Evolutionary conservation across 2,329 filamentous ascomycete genomes (phyloP).

Genomic region (Beauveria asiatica): DNA sequence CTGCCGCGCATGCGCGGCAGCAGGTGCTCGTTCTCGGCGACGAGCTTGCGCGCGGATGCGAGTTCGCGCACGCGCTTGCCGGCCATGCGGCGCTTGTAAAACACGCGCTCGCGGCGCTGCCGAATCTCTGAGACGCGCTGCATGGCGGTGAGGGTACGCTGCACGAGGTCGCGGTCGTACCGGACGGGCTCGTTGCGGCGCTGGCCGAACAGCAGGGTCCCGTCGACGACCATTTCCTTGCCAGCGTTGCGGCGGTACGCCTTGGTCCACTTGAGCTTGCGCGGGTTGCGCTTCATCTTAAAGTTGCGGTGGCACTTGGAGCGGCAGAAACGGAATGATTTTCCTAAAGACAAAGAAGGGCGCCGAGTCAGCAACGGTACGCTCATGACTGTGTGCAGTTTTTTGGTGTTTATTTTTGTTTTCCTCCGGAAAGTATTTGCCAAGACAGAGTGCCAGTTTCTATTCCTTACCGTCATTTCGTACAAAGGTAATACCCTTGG

Average conservation of each 20-base stretch:
- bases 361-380: background rate
- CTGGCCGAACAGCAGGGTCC: constrained; percentile 83
- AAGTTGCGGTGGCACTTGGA: constrained; percentile 61
- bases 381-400: no score
- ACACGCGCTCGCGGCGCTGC: constrained; percentile 72
- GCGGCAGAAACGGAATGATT: constrained; percentile 51
- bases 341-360: constrained; percentile 19
- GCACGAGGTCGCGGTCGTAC: constrained; percentile 88
- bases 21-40: constrained; percentile 86
- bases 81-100: constrained; percentile 89
- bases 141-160: constrained; percentile 87
- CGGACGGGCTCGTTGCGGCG: constrained; percentile 90
- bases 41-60: constrained; percentile 74
- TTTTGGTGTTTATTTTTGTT: background rate
- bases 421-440: background rate
- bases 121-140: constrained; percentile 81
- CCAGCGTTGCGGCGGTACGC: constrained; percentile 72
- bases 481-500: constrained; percentile 47
- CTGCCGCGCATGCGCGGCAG: constrained; percentile 63
- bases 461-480: constrained; percentile 35
- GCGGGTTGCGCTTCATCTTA: constrained; percentile 97
- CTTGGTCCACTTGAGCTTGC: constrained; percentile 97
- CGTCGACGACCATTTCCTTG: constrained; percentile 88
- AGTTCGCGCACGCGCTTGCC: constrained; percentile 80
- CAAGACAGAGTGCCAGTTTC: background rate